Evolutionary conservation across 345 rosid genomes (phyloP).

Genomic region (Adansonia digitata): DNA sequence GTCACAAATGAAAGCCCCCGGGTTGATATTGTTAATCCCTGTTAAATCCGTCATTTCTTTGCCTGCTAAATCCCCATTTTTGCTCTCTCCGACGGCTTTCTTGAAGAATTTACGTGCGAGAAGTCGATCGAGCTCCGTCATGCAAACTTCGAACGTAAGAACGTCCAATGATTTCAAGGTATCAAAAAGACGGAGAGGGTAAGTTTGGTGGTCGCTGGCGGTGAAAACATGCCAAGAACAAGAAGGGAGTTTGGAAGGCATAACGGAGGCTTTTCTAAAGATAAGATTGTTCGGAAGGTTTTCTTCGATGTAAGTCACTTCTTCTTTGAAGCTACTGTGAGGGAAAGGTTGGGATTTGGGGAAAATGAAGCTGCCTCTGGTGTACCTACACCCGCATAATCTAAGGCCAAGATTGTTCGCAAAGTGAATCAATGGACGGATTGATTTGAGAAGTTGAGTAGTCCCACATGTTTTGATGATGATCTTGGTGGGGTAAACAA

Average conservation of each 20-base stretch:
- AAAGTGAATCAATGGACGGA: constrained; percentile 64
- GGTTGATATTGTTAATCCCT: constrained; percentile 62
- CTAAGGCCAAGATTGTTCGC: constrained; percentile 60
- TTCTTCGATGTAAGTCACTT: constrained; percentile 58
- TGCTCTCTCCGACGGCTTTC: constrained; percentile 34
- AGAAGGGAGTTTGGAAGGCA: constrained; percentile 61
- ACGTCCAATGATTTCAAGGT: neutral
- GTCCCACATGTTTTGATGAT: constrained; percentile 98
- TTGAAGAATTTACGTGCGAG: constrained; percentile 56
- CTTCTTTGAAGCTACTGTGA: constrained; percentile 75
- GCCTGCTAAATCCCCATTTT: constrained; percentile 52
- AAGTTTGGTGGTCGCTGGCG: constrained; percentile 26
- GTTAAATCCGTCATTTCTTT: constrained; percentile 79
- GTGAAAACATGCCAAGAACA: constrained; percentile 93
- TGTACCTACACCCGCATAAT: constrained; percentile 61
- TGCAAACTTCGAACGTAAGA: constrained; percentile 79
- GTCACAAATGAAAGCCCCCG: constrained; percentile 65
- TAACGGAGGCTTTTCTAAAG: constrained; percentile 64
- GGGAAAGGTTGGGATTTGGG: constrained; percentile 86
- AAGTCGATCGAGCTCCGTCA: constrained; percentile 82
- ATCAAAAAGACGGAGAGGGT: constrained; percentile 48
- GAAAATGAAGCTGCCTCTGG: constrained; percentile 90
- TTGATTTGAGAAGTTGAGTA: constrained; percentile 88
- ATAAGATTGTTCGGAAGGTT: constrained; percentile 51
- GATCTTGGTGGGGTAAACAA: constrained; percentile 88